Conservation (phyloP, 768 basidiomycete species). For the Suillus spraguei region DNA sequence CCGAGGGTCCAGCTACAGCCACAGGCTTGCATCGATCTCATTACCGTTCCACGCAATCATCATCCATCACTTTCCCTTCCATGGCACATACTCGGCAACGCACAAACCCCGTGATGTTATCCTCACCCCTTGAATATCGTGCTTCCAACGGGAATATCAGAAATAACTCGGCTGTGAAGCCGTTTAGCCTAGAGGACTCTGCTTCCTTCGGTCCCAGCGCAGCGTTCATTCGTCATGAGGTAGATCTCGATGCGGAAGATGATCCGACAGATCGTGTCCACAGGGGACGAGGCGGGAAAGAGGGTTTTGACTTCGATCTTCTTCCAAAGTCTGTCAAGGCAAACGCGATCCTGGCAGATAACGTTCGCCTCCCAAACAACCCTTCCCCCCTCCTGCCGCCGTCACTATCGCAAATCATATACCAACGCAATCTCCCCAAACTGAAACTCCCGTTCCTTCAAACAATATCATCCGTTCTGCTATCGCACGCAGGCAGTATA, state of each 20-base stretch:
- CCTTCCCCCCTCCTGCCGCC: not conserved
- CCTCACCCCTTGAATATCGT: conserved; percentile 1
- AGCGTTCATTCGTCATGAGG: conserved; percentile 29
- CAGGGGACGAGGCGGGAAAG: conserved; percentile 16
- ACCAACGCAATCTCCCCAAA: not conserved
- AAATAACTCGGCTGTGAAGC: not conserved
- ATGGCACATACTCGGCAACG: conserved; percentile 18
- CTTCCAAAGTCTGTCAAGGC: conserved; percentile 16
- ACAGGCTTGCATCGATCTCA: conserved; percentile 36
- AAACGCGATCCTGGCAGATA: not conserved
- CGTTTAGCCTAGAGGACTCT: not conserved
- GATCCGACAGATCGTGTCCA: conserved; percentile 8
- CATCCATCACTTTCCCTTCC: conserved; percentile 23
- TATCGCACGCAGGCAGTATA: conserved; percentile 30
- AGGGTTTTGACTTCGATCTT: conserved; percentile 33
- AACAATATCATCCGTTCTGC: conserved; percentile 10
- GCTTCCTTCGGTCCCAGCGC: conserved; percentile 29
- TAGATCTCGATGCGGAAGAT: conserved; percentile 13
- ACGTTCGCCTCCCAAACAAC: not conserved
- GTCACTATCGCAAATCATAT: not conserved
- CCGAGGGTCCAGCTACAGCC: conserved; percentile 47
- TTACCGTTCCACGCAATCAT: conserved; percentile 24
- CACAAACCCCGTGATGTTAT: not conserved
- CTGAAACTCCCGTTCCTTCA: not conserved
- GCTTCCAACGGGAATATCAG: not conserved